A percentile compares a stretch with the other conserved stretches of the same genome.
These are phyloP conservation scores for Berberis vulgaris DNA, from an alignment of 164 flowering plant genomes.

Conservation along the genomic window DNA sequence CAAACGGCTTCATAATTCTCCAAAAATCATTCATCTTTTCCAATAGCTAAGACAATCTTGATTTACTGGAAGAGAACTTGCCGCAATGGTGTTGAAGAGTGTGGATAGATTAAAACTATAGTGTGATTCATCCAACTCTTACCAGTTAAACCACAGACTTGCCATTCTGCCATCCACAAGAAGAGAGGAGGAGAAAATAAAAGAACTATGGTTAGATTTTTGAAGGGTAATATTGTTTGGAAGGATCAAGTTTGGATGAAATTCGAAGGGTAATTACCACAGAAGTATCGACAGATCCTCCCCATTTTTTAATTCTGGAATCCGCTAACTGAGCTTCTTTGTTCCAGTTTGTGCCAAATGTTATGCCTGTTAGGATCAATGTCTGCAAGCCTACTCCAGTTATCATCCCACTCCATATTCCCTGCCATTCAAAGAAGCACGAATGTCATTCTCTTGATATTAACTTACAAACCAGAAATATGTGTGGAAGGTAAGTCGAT, in stretches of 20 bases:
- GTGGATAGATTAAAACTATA: neutral
- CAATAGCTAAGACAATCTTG: too few species aligned
- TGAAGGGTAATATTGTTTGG: too few species aligned
- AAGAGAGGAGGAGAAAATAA: too few species aligned
- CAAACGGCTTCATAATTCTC: too few species aligned
- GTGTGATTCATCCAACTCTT: neutral
- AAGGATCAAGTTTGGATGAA: neutral
- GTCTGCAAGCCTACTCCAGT: slow-evolving; percentile 25
- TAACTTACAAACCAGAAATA: neutral
- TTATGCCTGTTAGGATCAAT: slow-evolving; percentile 17
- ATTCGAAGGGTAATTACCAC: too few species aligned
- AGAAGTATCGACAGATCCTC: slow-evolving; percentile 13
- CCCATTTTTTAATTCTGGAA: slow-evolving; percentile 17
- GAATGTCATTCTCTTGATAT: neutral
- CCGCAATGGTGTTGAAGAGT: too few species aligned
- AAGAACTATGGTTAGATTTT: neutral
- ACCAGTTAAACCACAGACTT: too few species aligned
- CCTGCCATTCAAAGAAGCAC: slow-evolving; percentile 11
- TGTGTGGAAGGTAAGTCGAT: neutral
- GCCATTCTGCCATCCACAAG: too few species aligned
- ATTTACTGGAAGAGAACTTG: too few species aligned
- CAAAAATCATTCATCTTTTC: too few species aligned
- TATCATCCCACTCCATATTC: slow-evolving; percentile 31
- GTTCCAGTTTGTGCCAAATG: slow-evolving; percentile 24
- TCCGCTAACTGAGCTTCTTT: slow-evolving; percentile 22